Evolutionary conservation across 441 rosid species (phyloP), one percentile per base, ranked within the genome.

Genomic region (Erysimum cheiri): DNA sequence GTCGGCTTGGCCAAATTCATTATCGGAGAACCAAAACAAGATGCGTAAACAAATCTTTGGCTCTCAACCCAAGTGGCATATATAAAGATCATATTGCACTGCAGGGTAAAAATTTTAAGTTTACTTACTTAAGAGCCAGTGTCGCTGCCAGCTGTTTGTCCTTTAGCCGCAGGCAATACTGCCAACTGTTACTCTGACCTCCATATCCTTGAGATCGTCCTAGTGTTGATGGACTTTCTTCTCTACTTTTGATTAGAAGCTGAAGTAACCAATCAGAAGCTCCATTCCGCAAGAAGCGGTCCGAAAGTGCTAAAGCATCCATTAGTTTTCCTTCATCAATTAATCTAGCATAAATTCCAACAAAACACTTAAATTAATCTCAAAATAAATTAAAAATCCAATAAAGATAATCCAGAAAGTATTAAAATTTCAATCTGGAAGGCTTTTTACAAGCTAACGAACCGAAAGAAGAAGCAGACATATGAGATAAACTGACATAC

Each of bases 261-360:
- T 88, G 91, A 75, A 95, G 99, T 71, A 95, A 84, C 66, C 54
- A 79, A 80, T 95, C 98, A 59, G 99, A 92, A 67, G 97, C 90
- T 62, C 99, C 99, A 83, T 86, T 85, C 56, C 85, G 88, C 74
- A 95, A 80, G 80, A 92, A 95, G 47, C 98, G 99, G 80, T 95
- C 99, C 22, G 99, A 95, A 74, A 95, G 92, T 78, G 99, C 99
- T 77, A 95, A 92, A 53, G 99, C 98, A 85, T 95, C 99, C 90
- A 82, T 86, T 40, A 92, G 80, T 77, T 95, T 92, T 63, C 97
- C 97, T 85, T 92, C 96, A 76, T 85, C 87, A 60, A 92, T 85
- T 80, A 95, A 85, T 78, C 99, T 95, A 82, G 48, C 32, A 76
- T 52, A 59, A 11, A 56, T 15, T 32, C 22, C 63, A 69, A 77